Evolutionary conservation across 257 asterid genomes (phyloP).

Genomic region (Parsonsia alboflavescens): DNA sequence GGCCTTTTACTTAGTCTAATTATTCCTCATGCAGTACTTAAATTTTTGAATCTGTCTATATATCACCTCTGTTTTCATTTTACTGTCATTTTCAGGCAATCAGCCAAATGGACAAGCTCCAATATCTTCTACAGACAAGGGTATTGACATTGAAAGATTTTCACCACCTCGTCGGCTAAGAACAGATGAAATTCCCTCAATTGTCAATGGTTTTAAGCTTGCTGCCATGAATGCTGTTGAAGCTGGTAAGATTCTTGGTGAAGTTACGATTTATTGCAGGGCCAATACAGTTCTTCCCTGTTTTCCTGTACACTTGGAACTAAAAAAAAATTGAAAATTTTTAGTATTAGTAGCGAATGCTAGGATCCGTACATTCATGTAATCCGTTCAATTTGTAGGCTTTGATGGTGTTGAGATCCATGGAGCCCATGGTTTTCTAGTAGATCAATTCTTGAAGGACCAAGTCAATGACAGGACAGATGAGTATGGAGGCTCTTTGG

Average conservation of each 20-base stretch:
- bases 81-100: conserved; percentile 7
- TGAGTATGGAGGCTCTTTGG: conserved; percentile 25
- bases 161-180: conserved; percentile 22
- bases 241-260: conserved; percentile 16
- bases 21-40: too few relatives aligned
- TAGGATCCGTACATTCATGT: too few relatives aligned
- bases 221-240: conserved; percentile 33
- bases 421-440: conserved; percentile 23
- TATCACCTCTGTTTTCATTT: too few relatives aligned
- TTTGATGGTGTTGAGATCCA: conserved; percentile 29
- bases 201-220: conserved; percentile 18
- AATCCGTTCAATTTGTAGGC: conserved; percentile 12
- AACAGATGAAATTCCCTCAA: conserved; percentile 22
- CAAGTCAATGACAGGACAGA: conserved; percentile 29
- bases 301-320: too few relatives aligned
- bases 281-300: too few relatives aligned
- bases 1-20: too few relatives aligned
- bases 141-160: too few relatives aligned
- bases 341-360: too few relatives aligned
- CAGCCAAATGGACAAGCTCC: conserved; percentile 34
- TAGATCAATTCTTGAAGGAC: conserved; percentile 27
- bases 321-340: too few relatives aligned
- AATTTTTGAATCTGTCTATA: too few relatives aligned
- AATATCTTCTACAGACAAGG: conserved; percentile 27
- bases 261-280: not conserved